These are phyloP conservation scores for Debaryomyces hansenii DNA, from an alignment of 805 yeast species.

Conservation along the genomic window DNA sequence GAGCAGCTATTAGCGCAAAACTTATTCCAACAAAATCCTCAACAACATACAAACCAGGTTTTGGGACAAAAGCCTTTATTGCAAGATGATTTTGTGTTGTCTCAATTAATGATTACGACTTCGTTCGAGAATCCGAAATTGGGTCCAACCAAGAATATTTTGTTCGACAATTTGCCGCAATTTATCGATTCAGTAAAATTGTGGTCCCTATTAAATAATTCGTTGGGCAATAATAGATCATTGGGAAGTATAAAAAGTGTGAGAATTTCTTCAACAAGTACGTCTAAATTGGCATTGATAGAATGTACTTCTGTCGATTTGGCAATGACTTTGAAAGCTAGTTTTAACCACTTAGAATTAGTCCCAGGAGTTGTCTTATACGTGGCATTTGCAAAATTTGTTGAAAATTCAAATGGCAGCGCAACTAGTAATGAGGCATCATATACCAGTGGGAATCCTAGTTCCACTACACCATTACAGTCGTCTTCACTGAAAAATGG, in stretches of 20 bases:
- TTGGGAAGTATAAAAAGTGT: slow-evolving; percentile 18
- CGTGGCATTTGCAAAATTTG: slow-evolving; percentile 81
- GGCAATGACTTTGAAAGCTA: slow-evolving; percentile 78
- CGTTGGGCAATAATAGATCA: slow-evolving; percentile 17
- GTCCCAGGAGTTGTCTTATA: slow-evolving; percentile 74
- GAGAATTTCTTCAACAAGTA: slow-evolving; percentile 17
- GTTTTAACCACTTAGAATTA: slow-evolving; percentile 78
- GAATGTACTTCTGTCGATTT: slow-evolving; percentile 71
- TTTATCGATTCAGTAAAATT: slow-evolving; percentile 53
- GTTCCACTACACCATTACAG: background rate
- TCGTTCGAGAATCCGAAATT: slow-evolving; percentile 68
- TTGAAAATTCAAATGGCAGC: slow-evolving; percentile 23
- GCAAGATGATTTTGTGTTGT: slow-evolving; percentile 61
- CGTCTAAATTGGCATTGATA: slow-evolving; percentile 45
- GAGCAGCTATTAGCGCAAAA: background rate
- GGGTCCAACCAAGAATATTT: slow-evolving; percentile 74
- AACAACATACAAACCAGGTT: background rate
- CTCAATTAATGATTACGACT: slow-evolving; percentile 61
- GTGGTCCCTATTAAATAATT: slow-evolving; percentile 21
- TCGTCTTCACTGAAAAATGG: background rate
- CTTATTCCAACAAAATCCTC: slow-evolving; percentile 2
- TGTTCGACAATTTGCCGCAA: slow-evolving; percentile 80
- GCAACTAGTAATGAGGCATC: background rate
- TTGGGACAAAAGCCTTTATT: slow-evolving; percentile 22
- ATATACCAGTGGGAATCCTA: background rate